Base-by-base conservation (phyloP, 495 filamentous ascomycete species). In the Cetradonia linearis region DNA sequence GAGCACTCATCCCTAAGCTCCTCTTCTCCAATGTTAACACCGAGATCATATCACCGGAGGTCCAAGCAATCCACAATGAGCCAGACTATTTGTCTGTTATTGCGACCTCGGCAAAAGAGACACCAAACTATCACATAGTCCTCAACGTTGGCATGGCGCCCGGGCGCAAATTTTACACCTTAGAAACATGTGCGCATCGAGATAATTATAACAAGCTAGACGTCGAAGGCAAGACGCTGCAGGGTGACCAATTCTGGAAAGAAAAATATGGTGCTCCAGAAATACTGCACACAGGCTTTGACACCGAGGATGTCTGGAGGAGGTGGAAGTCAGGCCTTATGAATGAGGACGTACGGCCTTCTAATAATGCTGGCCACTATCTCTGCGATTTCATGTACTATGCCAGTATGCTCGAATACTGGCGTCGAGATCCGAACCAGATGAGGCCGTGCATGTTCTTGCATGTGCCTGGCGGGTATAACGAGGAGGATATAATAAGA, bases 301-400 rank as follows among this genome's bases (percentile, higher is more conserved):
- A 83, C 55, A 61, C 77, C 33, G 79, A 78, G 25, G 77, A 83
- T 61, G 78, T 86, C 2, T 67, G 81, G 62, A 60, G 61, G 58
- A 62, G 78, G 67, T 88, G 84, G 83, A 75, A 75, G 62, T 63
- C 62, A 49, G 66, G 72, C 5, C 70, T 77, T 28, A 69, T 71
- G 62, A 73, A 74, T 16, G 64, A 77, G 28, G 84, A 88, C 63
- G 66, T 89, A 1, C 76, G 82, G 8, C 72, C 85, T 14, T 89
- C 86, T 6, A 81, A 84, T 47, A 86, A 94, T 67, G 86, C 89
- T 0, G 89, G 90, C 0, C 84, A 81, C 48, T 95, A 86, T 67
- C 74, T 92, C 18, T 95, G 90, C 69, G 90, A 92, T 65, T 95
- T 91, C 68, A 91, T 86, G 53, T 93, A 88, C 71, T 94, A 84